phyloP scores from a whole-genome alignment of 179 eudicot species.

The Gypsophila paniculata region DNA sequence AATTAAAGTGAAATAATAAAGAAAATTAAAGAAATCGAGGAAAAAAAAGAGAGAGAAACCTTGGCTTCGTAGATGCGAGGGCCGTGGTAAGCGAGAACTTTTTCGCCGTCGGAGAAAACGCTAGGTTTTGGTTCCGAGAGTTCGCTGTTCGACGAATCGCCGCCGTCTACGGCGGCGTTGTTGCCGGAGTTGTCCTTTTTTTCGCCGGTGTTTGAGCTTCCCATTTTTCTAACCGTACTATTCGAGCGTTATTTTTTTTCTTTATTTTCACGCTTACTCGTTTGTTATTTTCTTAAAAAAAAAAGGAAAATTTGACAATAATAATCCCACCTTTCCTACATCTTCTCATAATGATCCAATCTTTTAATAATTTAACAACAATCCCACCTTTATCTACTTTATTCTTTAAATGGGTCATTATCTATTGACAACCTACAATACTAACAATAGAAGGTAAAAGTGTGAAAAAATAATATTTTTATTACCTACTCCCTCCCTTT shows the following conservation, averaged over 20 bases:
- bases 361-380: too few species aligned
- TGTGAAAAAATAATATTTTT: too few species aligned
- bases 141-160: constrained; percentile 58
- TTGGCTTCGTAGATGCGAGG: constrained; percentile 96
- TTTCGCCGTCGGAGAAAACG: constrained; percentile 67
- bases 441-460: too few species aligned
- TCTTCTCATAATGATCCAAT: too few species aligned
- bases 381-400: too few species aligned
- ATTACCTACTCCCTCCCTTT: too few species aligned
- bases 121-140: constrained; percentile 38
- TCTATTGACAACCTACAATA: too few species aligned
- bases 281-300: too few species aligned
- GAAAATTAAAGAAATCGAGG: neutral
- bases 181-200: constrained; percentile 62
- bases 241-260: neutral
- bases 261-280: too few species aligned
- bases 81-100: constrained; percentile 89
- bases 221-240: constrained; percentile 34
- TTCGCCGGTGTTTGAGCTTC: constrained; percentile 50
- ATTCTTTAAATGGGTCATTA: too few species aligned
- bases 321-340: too few species aligned
- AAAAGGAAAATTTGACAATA: too few species aligned
- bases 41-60: constrained; percentile 34
- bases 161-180: constrained; percentile 34
- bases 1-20: neutral